Percentiles rank a stretch among this genome's conserved stretches.
Evolutionary conservation across 495 filamentous ascomycete genomes (phyloP).

Genomic region (Lasiosphaeria hispida): DNA sequence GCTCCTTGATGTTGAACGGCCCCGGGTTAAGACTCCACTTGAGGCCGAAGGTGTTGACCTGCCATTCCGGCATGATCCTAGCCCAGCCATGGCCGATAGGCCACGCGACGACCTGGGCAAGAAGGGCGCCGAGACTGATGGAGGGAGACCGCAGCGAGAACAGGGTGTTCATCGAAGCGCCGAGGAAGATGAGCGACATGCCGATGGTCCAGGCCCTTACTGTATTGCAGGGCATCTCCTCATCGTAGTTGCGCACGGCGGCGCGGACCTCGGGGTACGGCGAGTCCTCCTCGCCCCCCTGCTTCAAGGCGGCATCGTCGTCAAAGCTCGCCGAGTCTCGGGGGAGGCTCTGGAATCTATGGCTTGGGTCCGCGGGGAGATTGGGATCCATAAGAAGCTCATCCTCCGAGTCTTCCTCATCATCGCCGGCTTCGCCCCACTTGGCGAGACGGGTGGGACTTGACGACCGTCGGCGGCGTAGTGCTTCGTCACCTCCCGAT

Average conservation of each 20-base stretch:
- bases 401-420: slow-evolving; percentile 41
- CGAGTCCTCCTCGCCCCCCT: slow-evolving; percentile 47
- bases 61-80: slow-evolving; percentile 46
- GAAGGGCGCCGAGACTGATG: slow-evolving; percentile 64
- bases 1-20: slow-evolving; percentile 79
- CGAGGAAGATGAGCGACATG: slow-evolving; percentile 61
- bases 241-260: slow-evolving; percentile 61
- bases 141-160: slow-evolving; percentile 67
- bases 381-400: slow-evolving; percentile 52
- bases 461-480: too few species aligned
- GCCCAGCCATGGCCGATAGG: slow-evolving; percentile 61
- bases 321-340: slow-evolving; percentile 32
- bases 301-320: slow-evolving; percentile 28
- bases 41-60: slow-evolving; percentile 54
- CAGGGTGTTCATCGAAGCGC: slow-evolving; percentile 65
- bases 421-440: slow-evolving; percentile 24
- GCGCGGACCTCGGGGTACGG: slow-evolving; percentile 69
- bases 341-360: slow-evolving; percentile 22
- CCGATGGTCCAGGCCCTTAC: slow-evolving; percentile 73
- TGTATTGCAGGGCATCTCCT: slow-evolving; percentile 66
- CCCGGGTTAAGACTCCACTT: slow-evolving; percentile 63
- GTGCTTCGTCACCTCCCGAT: too few species aligned
- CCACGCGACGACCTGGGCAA: slow-evolving; percentile 70
- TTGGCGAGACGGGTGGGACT: background rate
- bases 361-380: slow-evolving; percentile 39